phyloP scores from a whole-genome alignment of 495 filamentous ascomycete genomes.

The Xylaria nigripes region DNA sequence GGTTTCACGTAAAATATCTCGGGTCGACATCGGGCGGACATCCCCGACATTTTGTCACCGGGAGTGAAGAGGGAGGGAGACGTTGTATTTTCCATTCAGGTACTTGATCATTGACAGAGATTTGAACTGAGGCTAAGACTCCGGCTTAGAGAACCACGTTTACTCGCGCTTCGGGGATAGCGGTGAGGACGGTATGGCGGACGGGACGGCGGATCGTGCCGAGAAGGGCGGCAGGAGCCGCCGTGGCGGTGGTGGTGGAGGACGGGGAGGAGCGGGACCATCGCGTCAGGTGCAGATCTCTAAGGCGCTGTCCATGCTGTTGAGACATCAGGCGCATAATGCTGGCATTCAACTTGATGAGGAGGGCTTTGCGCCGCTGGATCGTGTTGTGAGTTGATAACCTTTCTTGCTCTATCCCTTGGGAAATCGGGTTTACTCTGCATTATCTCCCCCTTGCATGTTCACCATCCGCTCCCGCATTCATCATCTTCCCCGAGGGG shows the following conservation, averaged over 20 bases:
- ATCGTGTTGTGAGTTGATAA: conserved; percentile 57
- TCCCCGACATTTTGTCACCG: not conserved
- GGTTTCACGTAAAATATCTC: not conserved
- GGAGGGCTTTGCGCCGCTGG: conserved; percentile 73
- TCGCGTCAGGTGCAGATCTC: conserved; percentile 61
- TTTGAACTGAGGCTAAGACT: no score
- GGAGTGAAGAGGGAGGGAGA: not conserved
- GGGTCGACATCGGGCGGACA: not conserved
- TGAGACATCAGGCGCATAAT: conserved; percentile 75
- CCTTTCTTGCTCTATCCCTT: not conserved
- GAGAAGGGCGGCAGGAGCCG: conserved; percentile 9
- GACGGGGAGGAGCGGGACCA: conserved; percentile 23
- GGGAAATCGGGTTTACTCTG: no score
- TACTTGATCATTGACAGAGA: not conserved
- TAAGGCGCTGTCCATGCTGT: conserved; percentile 67
- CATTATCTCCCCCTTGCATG: no score
- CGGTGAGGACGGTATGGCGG: conserved; percentile 9
- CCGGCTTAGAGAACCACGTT: no score
- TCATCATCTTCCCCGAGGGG: no score
- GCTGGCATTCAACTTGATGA: conserved; percentile 67
- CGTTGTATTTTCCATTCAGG: not conserved
- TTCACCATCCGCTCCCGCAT: no score
- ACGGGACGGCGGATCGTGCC: conserved; percentile 14
- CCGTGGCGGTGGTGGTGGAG: conserved; percentile 13
- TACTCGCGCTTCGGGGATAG: not conserved